Conservation (phyloP, 1,284 basidiomycete genomes). For the Cutaneotrichosporon cavernicola region DNA sequence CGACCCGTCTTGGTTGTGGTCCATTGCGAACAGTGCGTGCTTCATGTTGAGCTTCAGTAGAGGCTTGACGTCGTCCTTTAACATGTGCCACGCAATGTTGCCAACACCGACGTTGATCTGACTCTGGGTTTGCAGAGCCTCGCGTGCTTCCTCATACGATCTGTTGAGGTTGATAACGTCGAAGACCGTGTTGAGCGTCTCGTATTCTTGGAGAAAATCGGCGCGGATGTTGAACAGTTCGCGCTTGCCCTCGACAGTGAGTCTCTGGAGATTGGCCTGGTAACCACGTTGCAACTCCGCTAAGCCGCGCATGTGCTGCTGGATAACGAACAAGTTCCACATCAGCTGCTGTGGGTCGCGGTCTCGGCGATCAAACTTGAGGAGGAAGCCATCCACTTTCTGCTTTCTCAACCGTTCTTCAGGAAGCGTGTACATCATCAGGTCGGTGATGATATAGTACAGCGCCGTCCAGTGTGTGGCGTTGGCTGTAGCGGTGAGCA, state of each 20-base stretch:
- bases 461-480: slow-evolving; percentile 82
- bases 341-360: slow-evolving; percentile 62
- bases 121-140: slow-evolving; percentile 74
- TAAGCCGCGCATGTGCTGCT: slow-evolving; percentile 69
- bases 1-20: slow-evolving; percentile 85
- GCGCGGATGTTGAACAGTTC: slow-evolving; percentile 67
- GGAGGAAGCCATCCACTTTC: slow-evolving; percentile 77
- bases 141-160: slow-evolving; percentile 65
- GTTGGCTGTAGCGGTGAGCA: slow-evolving; percentile 84
- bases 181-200: slow-evolving; percentile 82
- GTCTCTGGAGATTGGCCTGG: slow-evolving; percentile 57
- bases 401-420: slow-evolving; percentile 73
- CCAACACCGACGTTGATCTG: slow-evolving; percentile 77
- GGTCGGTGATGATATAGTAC: slow-evolving; percentile 81
- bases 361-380: slow-evolving; percentile 89
- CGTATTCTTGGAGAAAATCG: slow-evolving; percentile 70
- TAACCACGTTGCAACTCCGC: slow-evolving; percentile 59
- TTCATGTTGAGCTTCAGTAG: slow-evolving; percentile 83
- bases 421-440: slow-evolving; percentile 84
- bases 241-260: slow-evolving; percentile 58
- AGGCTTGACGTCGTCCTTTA: slow-evolving; percentile 68
- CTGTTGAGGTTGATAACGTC: slow-evolving; percentile 79
- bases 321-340: slow-evolving; percentile 69
- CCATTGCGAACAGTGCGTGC: slow-evolving; percentile 76
- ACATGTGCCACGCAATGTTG: slow-evolving; percentile 92